Conservation (phyloP, 768 basidiomycete genomes). For the Tulasnella sp. region DNA sequence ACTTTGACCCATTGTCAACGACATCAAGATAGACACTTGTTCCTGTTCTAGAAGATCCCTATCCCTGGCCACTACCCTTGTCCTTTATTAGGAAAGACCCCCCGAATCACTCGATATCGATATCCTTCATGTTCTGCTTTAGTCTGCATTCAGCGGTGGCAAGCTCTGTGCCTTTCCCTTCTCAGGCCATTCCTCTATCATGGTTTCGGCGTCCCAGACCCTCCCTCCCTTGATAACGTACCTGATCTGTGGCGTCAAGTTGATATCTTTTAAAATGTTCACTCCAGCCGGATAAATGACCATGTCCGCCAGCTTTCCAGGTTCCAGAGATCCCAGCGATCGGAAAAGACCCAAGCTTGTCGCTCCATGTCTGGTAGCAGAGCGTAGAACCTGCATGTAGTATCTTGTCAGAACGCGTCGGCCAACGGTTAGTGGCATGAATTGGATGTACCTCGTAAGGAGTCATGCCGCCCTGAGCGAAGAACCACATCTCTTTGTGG, state of each 20-base stretch:
- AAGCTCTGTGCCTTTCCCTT: conserved; percentile 36
- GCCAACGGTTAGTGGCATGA: background rate
- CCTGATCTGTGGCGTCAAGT: conserved; percentile 38
- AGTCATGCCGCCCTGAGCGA: conserved; percentile 48
- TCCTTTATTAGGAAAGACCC: too few species aligned
- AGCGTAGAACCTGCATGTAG: conserved; percentile 43
- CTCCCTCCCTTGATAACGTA: conserved; percentile 58
- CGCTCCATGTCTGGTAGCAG: conserved; percentile 57
- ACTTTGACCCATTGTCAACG: too few species aligned
- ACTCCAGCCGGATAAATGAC: conserved; percentile 52
- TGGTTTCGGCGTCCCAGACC: conserved; percentile 53
- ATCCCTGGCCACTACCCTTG: too few species aligned
- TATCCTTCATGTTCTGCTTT: background rate
- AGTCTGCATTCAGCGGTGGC: conserved; percentile 10
- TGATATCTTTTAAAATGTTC: conserved; percentile 44
- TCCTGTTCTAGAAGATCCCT: too few species aligned
- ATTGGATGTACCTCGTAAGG: conserved; percentile 48
- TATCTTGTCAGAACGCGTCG: background rate
- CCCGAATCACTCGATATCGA: too few species aligned
- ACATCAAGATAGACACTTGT: too few species aligned
- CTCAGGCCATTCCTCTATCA: conserved; percentile 64
- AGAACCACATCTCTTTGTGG: conserved; percentile 61
- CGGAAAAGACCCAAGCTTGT: conserved; percentile 48
- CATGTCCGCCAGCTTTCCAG: conserved; percentile 61
- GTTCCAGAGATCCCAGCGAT: conserved; percentile 51